Evolutionary conservation across 2,329 filamentous ascomycete genomes (phyloP), one percentile per base, ranked within the genome.

Genomic region (Calonectria naviculata): DNA sequence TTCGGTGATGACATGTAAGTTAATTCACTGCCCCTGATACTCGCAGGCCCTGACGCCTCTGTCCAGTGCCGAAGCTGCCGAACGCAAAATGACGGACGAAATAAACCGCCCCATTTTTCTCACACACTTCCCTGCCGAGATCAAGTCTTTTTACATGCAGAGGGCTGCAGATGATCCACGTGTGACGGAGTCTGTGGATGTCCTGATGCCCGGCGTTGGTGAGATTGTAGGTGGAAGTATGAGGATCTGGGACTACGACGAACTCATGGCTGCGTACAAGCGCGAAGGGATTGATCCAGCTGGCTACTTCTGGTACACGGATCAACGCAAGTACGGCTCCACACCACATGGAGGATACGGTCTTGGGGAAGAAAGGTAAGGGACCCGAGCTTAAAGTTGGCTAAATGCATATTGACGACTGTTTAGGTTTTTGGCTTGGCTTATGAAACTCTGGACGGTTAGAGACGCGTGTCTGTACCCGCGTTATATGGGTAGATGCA

Each of bases 1-100:
- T 98, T 98, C 80, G 97, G 97, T 74, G 97, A 99, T 82, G 97
- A 99, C 82, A 99, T 99, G n/a, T n/a, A n/a, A n/a, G n/a, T n/a
- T n/a, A n/a, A n/a, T n/a, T n/a, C n/a, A n/a, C n/a, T n/a, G n/a
- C n/a, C n/a, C n/a, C n/a, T n/a, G n/a, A n/a, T n/a, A n/a, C n/a
- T n/a, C n/a, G n/a, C n/a, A n/a, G n/a, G n/a, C n/a, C n/a, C n/a
- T n/a, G n/a, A n/a, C n/a, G n/a, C n/a, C n/a, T n/a, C n/a, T n/a
- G n/a, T n/a, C n/a, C n/a, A n/a, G n/a, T 79, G 97, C 97, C 75
- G 97, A 98, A 85, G 97, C 97, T 15, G 97, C 97, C 15, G 97
- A 99, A 89, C 93, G 97, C 78, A 91, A 89, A 82, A 99, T 99
- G 97, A 98, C 96, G 1, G 97, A 99, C 83, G 93, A 93, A 78